Evolutionary conservation across 2,329 filamentous ascomycete species (phyloP).

Genomic region (Phoma sp.): DNA sequence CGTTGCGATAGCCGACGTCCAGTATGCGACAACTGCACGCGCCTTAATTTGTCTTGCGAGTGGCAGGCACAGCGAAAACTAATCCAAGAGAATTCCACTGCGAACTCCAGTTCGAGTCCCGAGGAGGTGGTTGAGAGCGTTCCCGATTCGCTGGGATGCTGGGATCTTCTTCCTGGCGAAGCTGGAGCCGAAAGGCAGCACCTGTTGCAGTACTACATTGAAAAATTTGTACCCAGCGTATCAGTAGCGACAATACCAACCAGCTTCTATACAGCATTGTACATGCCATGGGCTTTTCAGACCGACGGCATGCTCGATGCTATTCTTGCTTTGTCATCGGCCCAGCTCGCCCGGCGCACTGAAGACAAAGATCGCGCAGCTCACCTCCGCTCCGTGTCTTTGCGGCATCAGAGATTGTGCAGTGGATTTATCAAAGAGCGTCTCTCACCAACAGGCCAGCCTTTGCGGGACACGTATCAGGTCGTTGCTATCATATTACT

Average conservation of each 20-base stretch:
- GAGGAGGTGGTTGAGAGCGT: slow-evolving; percentile 25
- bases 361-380: slow-evolving; percentile 34
- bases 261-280: slow-evolving; percentile 45
- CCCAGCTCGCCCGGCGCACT: slow-evolving; percentile 41
- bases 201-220: slow-evolving; percentile 43
- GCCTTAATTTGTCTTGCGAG: slow-evolving; percentile 44
- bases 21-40: slow-evolving; percentile 43
- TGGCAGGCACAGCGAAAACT: slow-evolving; percentile 43
- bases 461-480: slow-evolving; percentile 39
- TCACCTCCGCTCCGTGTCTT: slow-evolving; percentile 37
- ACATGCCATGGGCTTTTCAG: slow-evolving; percentile 46
- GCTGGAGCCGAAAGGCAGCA: slow-evolving; percentile 35
- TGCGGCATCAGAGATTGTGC: slow-evolving; percentile 42
- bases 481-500: slow-evolving; percentile 43
- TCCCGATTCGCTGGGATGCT: slow-evolving; percentile 34
- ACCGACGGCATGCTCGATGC: slow-evolving; percentile 45
- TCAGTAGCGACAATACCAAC: slow-evolving; percentile 44
- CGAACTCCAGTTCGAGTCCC: slow-evolving; percentile 18
- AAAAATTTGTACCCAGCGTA: slow-evolving; percentile 45
- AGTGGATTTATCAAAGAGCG: slow-evolving; percentile 42
- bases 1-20: slow-evolving; percentile 44
- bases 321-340: slow-evolving; percentile 44
- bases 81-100: slow-evolving; percentile 11
- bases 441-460: slow-evolving; percentile 31
- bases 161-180: slow-evolving; percentile 38